A percentile compares a stretch with the other conserved stretches of the same genome.
These are phyloP conservation scores for Telfairia occidentalis DNA, from an alignment of 331 rosid genomes.

Conservation along the genomic window DNA sequence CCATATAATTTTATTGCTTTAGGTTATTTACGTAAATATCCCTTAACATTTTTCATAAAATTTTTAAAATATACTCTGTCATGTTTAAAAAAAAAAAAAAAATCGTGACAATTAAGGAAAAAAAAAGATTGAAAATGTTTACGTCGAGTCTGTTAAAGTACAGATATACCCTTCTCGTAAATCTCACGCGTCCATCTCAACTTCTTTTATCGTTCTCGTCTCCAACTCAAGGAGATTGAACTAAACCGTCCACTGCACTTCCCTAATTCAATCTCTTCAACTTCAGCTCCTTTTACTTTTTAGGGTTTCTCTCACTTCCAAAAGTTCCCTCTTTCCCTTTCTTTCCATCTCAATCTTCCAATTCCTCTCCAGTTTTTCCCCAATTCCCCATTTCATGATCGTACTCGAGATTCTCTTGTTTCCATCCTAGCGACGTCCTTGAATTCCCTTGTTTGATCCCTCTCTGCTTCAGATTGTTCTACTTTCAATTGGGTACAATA, in stretches of 20 bases:
- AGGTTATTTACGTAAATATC: too few species aligned
- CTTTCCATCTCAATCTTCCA: not conserved
- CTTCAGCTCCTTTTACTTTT: not conserved
- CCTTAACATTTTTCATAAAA: too few species aligned
- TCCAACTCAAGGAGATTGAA: not conserved
- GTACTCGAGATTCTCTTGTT: not conserved
- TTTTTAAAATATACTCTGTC: too few species aligned
- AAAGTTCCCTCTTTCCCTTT: not conserved
- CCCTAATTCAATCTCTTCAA: not conserved
- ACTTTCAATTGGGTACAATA: not conserved
- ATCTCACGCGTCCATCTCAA: not conserved
- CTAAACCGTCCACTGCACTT: not conserved
- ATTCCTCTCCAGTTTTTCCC: not conserved
- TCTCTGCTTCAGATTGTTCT: not conserved
- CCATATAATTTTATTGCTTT: too few species aligned
- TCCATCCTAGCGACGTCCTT: not conserved
- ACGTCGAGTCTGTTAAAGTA: too few species aligned
- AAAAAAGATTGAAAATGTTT: too few species aligned
- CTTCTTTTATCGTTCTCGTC: not conserved
- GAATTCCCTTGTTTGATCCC: not conserved
- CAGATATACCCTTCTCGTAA: not conserved
- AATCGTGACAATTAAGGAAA: too few species aligned
- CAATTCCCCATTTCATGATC: not conserved
- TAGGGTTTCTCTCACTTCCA: conserved; percentile 11
- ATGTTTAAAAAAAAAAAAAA: too few species aligned